Evolutionary conservation across 495 filamentous ascomycete genomes (phyloP).

Genomic region (Pyrenopolyporus hunteri): DNA sequence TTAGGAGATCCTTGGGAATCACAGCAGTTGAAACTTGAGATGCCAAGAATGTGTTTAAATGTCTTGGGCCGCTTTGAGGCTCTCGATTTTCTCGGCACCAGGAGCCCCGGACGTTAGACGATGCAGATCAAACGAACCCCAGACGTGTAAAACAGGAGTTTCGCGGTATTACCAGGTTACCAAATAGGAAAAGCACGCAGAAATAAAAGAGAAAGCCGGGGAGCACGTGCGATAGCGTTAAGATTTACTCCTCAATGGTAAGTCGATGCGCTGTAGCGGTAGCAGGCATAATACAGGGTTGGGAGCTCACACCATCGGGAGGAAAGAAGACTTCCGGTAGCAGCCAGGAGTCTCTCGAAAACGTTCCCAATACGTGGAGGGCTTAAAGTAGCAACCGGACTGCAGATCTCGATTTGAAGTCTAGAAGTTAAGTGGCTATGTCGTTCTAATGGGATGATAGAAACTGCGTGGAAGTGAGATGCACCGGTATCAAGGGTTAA

Average conservation of each 20-base stretch:
- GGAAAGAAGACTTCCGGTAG: conserved; percentile 31
- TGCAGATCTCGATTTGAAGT: conserved; percentile 3
- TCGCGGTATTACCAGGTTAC: neutral
- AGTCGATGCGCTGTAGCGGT: conserved; percentile 1
- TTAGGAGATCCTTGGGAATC: conserved; percentile 35
- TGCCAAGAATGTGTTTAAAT: conserved; percentile 29
- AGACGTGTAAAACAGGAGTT: conserved; percentile 16
- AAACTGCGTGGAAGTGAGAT: neutral
- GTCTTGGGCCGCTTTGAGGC: conserved; percentile 28
- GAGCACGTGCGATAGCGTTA: too few species aligned
- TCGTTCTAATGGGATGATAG: neutral
- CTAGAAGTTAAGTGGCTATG: conserved; percentile 25
- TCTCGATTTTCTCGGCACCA: conserved; percentile 24
- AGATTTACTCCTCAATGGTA: neutral
- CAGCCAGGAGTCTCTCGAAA: conserved; percentile 26
- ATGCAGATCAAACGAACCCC: conserved; percentile 43
- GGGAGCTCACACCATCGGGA: conserved; percentile 22
- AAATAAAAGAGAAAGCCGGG: too few species aligned
- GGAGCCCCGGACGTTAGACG: conserved; percentile 28
- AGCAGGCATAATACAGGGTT: conserved; percentile 11
- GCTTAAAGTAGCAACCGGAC: conserved; percentile 8
- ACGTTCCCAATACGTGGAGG: neutral
- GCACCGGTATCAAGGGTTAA: conserved; percentile 18
- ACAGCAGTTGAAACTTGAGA: conserved; percentile 29
- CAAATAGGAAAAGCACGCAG: neutral